Evolutionary conservation across 202 grass and related monocot genomes (phyloP).

Genomic region (Elaeis oleifera): DNA sequence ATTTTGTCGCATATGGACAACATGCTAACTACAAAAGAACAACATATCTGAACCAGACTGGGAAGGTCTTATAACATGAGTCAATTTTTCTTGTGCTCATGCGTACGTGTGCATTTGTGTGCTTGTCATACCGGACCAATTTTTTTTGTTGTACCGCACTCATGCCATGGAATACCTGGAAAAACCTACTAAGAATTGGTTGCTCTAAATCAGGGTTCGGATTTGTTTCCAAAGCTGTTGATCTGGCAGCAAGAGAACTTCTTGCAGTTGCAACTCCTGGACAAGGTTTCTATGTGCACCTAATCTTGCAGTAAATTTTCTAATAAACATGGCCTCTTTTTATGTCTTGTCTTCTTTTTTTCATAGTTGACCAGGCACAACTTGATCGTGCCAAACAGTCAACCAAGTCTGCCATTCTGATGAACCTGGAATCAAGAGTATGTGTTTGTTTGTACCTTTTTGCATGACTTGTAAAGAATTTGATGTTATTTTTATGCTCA

Average conservation of each 20-base stretch:
- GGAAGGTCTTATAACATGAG: too few relatives aligned
- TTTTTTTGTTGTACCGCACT: too few relatives aligned
- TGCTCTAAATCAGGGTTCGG: slow-evolving; percentile 43
- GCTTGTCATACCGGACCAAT: too few relatives aligned
- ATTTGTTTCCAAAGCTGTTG: slow-evolving; percentile 45
- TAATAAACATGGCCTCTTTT: slow-evolving; percentile 8
- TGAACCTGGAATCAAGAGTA: slow-evolving; percentile 63
- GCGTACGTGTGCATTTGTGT: too few relatives aligned
- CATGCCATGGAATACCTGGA: neutral
- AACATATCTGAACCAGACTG: too few relatives aligned
- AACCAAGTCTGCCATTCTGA: slow-evolving; percentile 54
- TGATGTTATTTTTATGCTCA: slow-evolving; percentile 2
- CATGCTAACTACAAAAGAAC: too few relatives aligned
- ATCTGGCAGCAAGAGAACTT: slow-evolving; percentile 53
- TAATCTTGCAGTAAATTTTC: neutral
- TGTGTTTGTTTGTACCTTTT: slow-evolving; percentile 2
- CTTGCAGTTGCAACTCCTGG: slow-evolving; percentile 62
- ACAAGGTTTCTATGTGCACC: slow-evolving; percentile 34
- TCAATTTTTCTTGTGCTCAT: too few relatives aligned
- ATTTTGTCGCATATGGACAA: too few relatives aligned
- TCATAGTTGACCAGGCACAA: slow-evolving; percentile 47
- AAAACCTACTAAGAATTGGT: neutral
- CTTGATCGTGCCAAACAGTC: slow-evolving; percentile 58
- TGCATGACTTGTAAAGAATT: neutral
- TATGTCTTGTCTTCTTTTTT: neutral